Base-by-base conservation (phyloP, 768 basidiomycete species). In the Rhodosporidiobolus sp. region DNA sequence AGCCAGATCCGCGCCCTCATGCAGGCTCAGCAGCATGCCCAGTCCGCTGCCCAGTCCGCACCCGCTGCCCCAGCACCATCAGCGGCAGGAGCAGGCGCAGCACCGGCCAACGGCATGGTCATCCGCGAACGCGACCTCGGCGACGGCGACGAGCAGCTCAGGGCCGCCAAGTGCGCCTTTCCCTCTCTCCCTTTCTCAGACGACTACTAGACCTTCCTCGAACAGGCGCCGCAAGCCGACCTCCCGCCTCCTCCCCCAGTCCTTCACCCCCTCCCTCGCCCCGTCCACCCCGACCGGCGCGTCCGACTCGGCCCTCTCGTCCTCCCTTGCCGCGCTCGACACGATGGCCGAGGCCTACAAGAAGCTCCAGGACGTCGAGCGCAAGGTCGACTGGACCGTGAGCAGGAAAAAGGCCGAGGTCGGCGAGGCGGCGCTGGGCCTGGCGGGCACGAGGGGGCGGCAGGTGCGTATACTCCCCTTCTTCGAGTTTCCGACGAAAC, bases 321-420 rank as follows among this genome's bases (percentile, higher is more conserved):
- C 52, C 11, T 76, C 75, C 9, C 66, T 69, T 46, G 55, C 8
- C n/a, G 26, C 63, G 22, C 69, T 76, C 45, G 65, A 73, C 11
- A 4, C 6, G 1, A 53, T 76, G 32, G 43, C 65, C 11, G 28
- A 12, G 24, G 53, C 48, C 30, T 76, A 76, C 67, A 20, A 26
- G 26, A 7, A 34, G 11, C 55, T 76, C 1, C 68, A 70, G 50
- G 54, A 64, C 10, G 24, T 73, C 34, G 75, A 76, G 53, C 52
- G 63, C 32, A 64, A 46, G 52, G 50, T 76, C n/a, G 75, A 76
- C 65, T 76, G 75, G 75, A 76, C 65, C 50, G 49, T 76, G 9
- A 30, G 34, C 0, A 32, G 75, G 30, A 67, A 67, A 38, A 50
- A 49, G 46, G 59, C 70, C 54, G 75, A 76, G 35, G 38, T 70